Conservation (phyloP, 2,329 filamentous ascomycete genomes). For the Stagonosporopsis vannaccii region DNA sequence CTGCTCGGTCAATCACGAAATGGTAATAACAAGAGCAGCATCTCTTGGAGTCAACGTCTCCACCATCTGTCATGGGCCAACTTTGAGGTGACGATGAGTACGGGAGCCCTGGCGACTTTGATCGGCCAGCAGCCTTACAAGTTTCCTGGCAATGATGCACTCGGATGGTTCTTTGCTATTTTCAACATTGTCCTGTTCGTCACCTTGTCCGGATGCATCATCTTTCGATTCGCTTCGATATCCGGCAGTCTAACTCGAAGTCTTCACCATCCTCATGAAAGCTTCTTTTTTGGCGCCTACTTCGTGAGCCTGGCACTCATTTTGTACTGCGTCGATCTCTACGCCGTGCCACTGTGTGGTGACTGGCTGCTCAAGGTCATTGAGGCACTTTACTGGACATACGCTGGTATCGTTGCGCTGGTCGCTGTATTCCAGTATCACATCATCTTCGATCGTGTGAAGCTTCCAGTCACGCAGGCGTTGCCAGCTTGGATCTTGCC, state of each 20-base stretch:
- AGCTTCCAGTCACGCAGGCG: constrained; percentile 49
- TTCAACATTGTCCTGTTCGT: constrained; percentile 71
- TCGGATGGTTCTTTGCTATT: constrained; percentile 72
- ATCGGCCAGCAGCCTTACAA: constrained; percentile 63
- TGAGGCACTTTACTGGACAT: constrained; percentile 73
- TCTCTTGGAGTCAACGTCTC: constrained; percentile 30
- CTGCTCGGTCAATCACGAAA: constrained; percentile 7
- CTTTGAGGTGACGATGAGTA: constrained; percentile 79
- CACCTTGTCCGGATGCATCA: constrained; percentile 65
- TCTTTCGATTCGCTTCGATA: constrained; percentile 61
- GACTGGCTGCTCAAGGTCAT: constrained; percentile 64
- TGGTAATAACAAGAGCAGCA: constrained; percentile 16
- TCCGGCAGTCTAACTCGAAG: constrained; percentile 61
- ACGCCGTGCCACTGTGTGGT: constrained; percentile 66
- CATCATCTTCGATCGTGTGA: constrained; percentile 90
- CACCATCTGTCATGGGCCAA: constrained; percentile 60
- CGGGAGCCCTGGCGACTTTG: constrained; percentile 71
- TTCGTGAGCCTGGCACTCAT: constrained; percentile 66
- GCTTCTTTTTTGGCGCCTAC: constrained; percentile 75
- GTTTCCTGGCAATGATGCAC: constrained; percentile 68
- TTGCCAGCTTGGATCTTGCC: constrained; percentile 51
- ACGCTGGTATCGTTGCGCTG: constrained; percentile 57
- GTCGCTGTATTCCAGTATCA: constrained; percentile 94
- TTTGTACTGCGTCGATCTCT: constrained; percentile 57
- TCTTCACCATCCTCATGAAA: constrained; percentile 69